Conservation (phyloP, 257 asterid species). For the Forsythia viridissima region DNA sequence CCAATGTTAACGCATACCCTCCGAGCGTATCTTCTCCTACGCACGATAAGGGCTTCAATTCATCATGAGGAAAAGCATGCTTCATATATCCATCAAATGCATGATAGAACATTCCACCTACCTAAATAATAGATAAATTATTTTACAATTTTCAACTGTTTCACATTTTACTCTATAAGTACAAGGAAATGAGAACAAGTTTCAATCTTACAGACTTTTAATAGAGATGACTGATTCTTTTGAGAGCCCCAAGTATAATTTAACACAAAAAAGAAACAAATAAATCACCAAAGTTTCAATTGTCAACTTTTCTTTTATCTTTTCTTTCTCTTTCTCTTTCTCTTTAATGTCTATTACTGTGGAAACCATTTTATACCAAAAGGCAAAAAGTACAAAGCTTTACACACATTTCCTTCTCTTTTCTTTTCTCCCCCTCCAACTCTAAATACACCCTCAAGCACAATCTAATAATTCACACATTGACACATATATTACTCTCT, state of each 20-base stretch:
- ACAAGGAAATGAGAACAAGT: neutral
- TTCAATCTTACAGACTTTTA: neutral
- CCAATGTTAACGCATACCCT: constrained; percentile 96
- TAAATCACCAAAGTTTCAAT: neutral
- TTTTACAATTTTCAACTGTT: neutral
- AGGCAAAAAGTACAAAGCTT: neutral
- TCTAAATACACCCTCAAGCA: neutral
- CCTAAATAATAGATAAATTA: constrained; percentile 41
- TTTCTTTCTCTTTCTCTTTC: too few species aligned
- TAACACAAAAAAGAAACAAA: neutral
- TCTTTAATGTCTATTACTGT: too few species aligned
- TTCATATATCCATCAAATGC: constrained; percentile 95
- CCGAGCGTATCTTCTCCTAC: constrained; percentile 97
- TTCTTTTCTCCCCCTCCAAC: constrained; percentile 7
- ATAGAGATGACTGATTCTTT: neutral
- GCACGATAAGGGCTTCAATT: constrained; percentile 92
- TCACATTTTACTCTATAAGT: neutral
- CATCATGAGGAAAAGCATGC: constrained; percentile 91
- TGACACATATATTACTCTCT: neutral
- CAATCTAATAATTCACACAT: neutral
- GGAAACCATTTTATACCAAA: too few species aligned
- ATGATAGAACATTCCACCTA: constrained; percentile 92
- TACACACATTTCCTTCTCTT: constrained; percentile 14
- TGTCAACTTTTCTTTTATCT: constrained; percentile 4
- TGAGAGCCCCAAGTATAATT: neutral